These are phyloP conservation scores for Juglanconis sp. DNA, from an alignment of 2,329 filamentous ascomycete species.

Conservation along the genomic window DNA sequence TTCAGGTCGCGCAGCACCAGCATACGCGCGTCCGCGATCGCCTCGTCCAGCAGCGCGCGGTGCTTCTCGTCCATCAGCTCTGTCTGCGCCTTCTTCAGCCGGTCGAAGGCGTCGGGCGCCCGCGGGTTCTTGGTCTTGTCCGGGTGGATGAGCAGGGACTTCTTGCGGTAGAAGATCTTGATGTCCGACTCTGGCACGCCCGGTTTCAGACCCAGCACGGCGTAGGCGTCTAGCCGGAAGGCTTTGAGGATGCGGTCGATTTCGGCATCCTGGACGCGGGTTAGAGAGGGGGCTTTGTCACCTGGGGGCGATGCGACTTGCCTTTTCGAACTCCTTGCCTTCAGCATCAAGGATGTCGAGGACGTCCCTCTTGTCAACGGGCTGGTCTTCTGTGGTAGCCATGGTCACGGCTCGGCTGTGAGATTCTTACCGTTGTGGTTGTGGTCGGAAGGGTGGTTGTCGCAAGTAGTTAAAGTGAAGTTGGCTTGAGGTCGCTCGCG, in stretches of 20 bases:
- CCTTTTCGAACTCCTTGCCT: constrained; percentile 89
- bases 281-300: not conserved
- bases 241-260: constrained; percentile 91
- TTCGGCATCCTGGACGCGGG: constrained; percentile 71
- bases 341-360: constrained; percentile 80
- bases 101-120: constrained; percentile 93
- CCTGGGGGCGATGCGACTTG: constrained; percentile 30
- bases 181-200: constrained; percentile 95
- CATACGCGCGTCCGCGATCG: constrained; percentile 93
- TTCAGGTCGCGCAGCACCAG: constrained; percentile 92
- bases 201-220: constrained; percentile 91
- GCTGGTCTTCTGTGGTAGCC: constrained; percentile 53
- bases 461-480: not conserved
- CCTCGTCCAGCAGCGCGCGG: constrained; percentile 82
- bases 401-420: constrained; percentile 15
- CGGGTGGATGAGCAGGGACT: constrained; percentile 97
- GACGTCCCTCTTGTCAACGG: constrained; percentile 51
- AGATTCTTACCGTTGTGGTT: constrained; percentile 17
- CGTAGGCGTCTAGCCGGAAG: constrained; percentile 78
- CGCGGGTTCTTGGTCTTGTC: constrained; percentile 92
- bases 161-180: constrained; percentile 89
- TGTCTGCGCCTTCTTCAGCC: constrained; percentile 90
- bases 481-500: not conserved
- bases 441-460: constrained; percentile 4
- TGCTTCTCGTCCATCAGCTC: constrained; percentile 92